These are phyloP conservation scores for Solanum virginianum DNA, from an alignment of 257 asterid species.

Conservation along the genomic window DNA sequence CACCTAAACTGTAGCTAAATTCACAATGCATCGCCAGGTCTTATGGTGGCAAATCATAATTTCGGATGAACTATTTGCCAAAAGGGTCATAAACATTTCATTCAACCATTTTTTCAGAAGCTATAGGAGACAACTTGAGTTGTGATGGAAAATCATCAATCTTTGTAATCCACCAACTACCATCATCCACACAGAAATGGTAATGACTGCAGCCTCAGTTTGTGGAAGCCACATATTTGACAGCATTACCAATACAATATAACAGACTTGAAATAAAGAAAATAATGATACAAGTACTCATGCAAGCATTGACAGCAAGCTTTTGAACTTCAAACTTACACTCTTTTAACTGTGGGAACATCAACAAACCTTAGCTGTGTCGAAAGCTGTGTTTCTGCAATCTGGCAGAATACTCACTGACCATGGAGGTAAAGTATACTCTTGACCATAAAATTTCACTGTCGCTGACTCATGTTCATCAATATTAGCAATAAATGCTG, in stretches of 20 bases:
- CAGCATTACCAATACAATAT: not conserved
- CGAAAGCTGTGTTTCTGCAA: constrained; percentile 60
- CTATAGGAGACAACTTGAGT: not conserved
- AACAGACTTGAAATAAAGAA: not conserved
- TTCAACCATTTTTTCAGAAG: not conserved
- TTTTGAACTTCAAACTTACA: not conserved
- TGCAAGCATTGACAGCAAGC: not conserved
- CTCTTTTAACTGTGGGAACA: not conserved
- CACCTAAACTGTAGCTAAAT: not conserved
- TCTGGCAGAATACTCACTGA: constrained; percentile 89
- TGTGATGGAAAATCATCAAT: not conserved
- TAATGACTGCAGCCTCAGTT: not conserved
- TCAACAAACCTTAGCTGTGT: constrained; percentile 67
- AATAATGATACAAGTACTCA: not conserved
- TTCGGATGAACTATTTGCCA: not conserved
- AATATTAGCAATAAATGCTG: constrained; percentile 92
- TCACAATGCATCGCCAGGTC: not conserved
- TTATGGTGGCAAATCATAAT: not conserved
- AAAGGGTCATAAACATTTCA: not conserved
- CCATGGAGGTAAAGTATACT: constrained; percentile 78
- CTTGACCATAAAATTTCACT: constrained; percentile 49
- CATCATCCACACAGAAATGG: not conserved
- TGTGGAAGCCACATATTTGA: not conserved
- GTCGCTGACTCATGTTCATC: constrained; percentile 55
- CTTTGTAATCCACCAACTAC: not conserved